A percentile compares a stretch with the other conserved stretches of the same genome.
phyloP scores from a whole-genome alignment of 306 rosid genomes.

The Fragaria vesca region DNA sequence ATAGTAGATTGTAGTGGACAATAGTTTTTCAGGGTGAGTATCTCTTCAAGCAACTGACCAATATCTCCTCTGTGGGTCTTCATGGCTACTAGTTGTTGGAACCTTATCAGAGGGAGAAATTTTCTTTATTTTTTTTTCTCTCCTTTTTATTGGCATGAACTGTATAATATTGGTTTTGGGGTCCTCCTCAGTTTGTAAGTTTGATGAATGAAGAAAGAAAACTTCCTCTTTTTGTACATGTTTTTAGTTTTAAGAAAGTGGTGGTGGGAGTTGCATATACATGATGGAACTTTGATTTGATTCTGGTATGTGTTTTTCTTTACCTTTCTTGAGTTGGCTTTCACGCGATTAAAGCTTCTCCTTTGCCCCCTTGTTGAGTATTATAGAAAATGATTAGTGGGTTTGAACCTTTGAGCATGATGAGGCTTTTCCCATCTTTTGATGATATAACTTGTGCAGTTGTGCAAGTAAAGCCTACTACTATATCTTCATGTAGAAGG shows the following conservation, averaged over 20 bases:
- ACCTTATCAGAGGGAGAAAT: not conserved
- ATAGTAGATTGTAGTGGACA: slow-evolving; percentile 20
- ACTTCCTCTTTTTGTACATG: slow-evolving; percentile 20
- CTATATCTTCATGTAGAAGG: slow-evolving; percentile 21
- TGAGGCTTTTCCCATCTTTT: slow-evolving; percentile 1
- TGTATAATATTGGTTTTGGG: slow-evolving; percentile 16
- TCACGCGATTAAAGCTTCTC: slow-evolving; percentile 2
- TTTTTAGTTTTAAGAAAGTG: slow-evolving; percentile 9
- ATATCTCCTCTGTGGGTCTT: slow-evolving; percentile 23
- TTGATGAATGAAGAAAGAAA: slow-evolving; percentile 9
- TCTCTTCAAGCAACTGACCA: slow-evolving; percentile 29
- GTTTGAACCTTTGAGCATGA: not conserved
- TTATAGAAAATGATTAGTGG: slow-evolving; percentile 17
- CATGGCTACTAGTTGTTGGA: slow-evolving; percentile 12
- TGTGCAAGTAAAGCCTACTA: not conserved
- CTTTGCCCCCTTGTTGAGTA: slow-evolving; percentile 20
- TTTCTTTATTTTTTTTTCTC: not conserved
- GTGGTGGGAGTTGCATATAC: not conserved
- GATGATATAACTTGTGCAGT: not conserved
- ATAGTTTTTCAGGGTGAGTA: slow-evolving; percentile 24
- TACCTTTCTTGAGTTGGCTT: not conserved
- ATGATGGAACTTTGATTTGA: not conserved
- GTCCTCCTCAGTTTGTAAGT: slow-evolving; percentile 13
- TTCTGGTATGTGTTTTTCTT: not conserved
- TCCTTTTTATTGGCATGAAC: not conserved